These are phyloP conservation scores for Barnettozyma siamensis DNA, from an alignment of 805 yeast species.

Conservation along the genomic window DNA sequence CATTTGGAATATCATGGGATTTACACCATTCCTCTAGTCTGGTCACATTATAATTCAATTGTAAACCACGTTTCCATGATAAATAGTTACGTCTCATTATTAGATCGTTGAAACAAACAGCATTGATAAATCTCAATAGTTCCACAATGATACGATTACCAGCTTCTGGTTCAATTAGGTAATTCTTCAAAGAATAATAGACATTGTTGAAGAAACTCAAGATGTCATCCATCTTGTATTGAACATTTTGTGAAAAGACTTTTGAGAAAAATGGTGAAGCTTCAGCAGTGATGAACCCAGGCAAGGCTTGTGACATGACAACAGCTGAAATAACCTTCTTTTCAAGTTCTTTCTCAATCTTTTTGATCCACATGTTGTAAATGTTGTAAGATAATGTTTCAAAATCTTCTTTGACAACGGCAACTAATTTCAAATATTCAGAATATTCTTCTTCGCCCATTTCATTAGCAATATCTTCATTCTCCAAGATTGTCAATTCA, in stretches of 20 bases:
- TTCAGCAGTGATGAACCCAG: slow-evolving; percentile 91
- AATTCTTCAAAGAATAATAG: slow-evolving; percentile 89
- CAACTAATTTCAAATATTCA: slow-evolving; percentile 82
- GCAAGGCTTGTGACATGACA: slow-evolving; percentile 88
- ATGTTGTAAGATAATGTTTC: slow-evolving; percentile 90
- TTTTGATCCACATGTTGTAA: slow-evolving; percentile 95
- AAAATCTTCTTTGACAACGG: slow-evolving; percentile 89
- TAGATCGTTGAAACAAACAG: slow-evolving; percentile 90
- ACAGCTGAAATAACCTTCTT: slow-evolving; percentile 94
- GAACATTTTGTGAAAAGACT: slow-evolving; percentile 65
- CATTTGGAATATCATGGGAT: slow-evolving; percentile 85
- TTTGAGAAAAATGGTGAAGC: slow-evolving; percentile 73
- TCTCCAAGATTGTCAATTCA: slow-evolving; percentile 82
- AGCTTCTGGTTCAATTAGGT: slow-evolving; percentile 79
- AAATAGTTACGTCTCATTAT: slow-evolving; percentile 91
- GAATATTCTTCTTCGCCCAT: slow-evolving; percentile 88
- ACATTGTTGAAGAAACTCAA: slow-evolving; percentile 84
- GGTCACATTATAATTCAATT: slow-evolving; percentile 92
- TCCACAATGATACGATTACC: slow-evolving; percentile 81
- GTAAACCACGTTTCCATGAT: slow-evolving; percentile 97
- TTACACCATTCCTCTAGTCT: slow-evolving; percentile 98
- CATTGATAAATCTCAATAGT: slow-evolving; percentile 80
- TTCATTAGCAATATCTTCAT: slow-evolving; percentile 70
- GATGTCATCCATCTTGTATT: slow-evolving; percentile 91
- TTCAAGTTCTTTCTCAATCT: slow-evolving; percentile 83